These are phyloP conservation scores for Citeromyces hawaiiensis DNA, from an alignment of 1,139 yeast genomes.

Conservation along the genomic window DNA sequence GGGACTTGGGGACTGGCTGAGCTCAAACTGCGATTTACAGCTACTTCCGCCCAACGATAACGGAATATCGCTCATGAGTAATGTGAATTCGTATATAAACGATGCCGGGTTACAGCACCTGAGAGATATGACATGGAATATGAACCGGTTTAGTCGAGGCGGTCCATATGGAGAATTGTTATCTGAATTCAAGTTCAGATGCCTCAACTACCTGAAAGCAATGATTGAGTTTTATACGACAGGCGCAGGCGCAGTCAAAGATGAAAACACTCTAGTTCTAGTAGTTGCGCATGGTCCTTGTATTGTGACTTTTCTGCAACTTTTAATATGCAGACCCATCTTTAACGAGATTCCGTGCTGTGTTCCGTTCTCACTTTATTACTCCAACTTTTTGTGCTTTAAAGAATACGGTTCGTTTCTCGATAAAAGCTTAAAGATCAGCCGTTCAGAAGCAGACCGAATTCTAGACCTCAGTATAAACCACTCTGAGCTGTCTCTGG, in stretches of 20 bases:
- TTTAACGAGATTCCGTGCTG: slow-evolving; percentile 18
- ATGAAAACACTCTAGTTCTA: slow-evolving; percentile 12
- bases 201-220: slow-evolving; percentile 27
- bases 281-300: slow-evolving; percentile 19
- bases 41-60: slow-evolving; percentile 25
- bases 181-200: slow-evolving; percentile 20
- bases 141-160: slow-evolving; percentile 17
- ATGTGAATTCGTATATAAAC: slow-evolving; percentile 19
- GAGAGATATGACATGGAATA: slow-evolving; percentile 16
- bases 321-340: slow-evolving; percentile 15
- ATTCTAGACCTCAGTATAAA: slow-evolving; percentile 6
- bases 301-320: slow-evolving; percentile 16
- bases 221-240: slow-evolving; percentile 25
- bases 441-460: slow-evolving; percentile 7
- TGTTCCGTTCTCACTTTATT: slow-evolving; percentile 17
- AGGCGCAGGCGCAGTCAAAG: slow-evolving; percentile 7
- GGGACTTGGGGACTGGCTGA: slow-evolving; percentile 23
- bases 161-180: slow-evolving; percentile 21
- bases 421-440: neutral
- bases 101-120: slow-evolving; percentile 7
- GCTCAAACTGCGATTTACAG: slow-evolving; percentile 19
- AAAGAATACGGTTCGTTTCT: neutral
- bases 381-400: slow-evolving; percentile 5
- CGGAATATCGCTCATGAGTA: slow-evolving; percentile 21
- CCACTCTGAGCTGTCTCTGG: slow-evolving; percentile 9